Evolutionary conservation across 2,329 filamentous ascomycete genomes (phyloP).

Genomic region (Calycina herbarum): DNA sequence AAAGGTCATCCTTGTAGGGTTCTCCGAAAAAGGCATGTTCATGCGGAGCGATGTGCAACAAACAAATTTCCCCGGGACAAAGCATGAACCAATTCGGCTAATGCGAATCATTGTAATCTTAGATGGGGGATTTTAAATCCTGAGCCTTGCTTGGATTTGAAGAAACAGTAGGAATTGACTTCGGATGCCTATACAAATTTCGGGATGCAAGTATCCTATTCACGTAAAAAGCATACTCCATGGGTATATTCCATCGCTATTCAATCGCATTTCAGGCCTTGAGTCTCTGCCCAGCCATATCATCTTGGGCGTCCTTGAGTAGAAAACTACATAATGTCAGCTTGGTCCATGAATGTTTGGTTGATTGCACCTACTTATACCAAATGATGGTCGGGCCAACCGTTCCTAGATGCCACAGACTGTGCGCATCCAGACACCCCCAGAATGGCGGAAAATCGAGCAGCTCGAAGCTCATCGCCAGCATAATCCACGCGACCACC

Average conservation of each 20-base stretch:
- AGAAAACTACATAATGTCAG: slow-evolving; percentile 64
- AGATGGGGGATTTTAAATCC: neutral
- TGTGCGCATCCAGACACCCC: slow-evolving; percentile 88
- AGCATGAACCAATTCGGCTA: neutral
- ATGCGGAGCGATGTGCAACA: slow-evolving; percentile 17
- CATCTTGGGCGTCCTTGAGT: slow-evolving; percentile 80
- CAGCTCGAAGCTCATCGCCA: slow-evolving; percentile 94
- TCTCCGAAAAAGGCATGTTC: slow-evolving; percentile 16
- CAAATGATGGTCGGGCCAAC: slow-evolving; percentile 84
- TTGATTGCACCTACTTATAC: slow-evolving; percentile 77
- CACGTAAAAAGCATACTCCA: neutral
- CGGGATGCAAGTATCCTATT: neutral
- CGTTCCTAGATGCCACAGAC: slow-evolving; percentile 92
- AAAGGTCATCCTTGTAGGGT: neutral
- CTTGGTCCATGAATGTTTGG: neutral
- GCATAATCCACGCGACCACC: slow-evolving; percentile 86
- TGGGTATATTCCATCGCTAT: neutral
- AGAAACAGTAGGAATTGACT: neutral
- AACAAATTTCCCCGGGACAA: neutral
- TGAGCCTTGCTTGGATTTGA: neutral
- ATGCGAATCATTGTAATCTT: neutral
- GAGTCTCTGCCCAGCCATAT: slow-evolving; percentile 69
- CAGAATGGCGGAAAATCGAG: slow-evolving; percentile 87
- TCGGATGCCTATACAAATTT: too few relatives aligned
- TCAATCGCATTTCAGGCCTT: slow-evolving; percentile 56